Conservation (phyloP, 768 basidiomycete species). For the Termitomyces sp. region DNA sequence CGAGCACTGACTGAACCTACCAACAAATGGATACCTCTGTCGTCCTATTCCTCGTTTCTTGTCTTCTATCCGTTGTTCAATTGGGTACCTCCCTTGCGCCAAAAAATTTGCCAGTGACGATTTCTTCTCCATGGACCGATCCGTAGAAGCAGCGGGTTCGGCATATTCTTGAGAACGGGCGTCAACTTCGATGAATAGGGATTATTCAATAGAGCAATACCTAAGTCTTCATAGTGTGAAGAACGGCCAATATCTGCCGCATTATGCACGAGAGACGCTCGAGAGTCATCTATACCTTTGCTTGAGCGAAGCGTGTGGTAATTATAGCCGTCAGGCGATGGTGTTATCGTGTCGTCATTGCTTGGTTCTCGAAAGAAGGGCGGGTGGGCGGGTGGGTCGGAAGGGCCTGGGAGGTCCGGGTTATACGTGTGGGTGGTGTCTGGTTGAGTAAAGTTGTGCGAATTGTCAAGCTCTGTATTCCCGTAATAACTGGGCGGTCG, state of each 20-base stretch:
- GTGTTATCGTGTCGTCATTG: not conserved
- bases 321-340: not conserved
- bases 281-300: constrained; percentile 23
- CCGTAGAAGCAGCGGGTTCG: constrained; percentile 42
- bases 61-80: constrained; percentile 82
- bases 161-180: constrained; percentile 50
- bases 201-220: constrained; percentile 26
- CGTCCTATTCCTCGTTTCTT: constrained; percentile 84
- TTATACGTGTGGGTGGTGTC: not conserved
- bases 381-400: not conserved
- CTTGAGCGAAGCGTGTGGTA: constrained; percentile 1
- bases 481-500: constrained; percentile 5
- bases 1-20: constrained; percentile 32
- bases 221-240: constrained; percentile 49
- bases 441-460: not conserved
- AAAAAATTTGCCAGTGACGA: constrained; percentile 39
- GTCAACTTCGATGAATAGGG: not conserved
- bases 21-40: constrained; percentile 75
- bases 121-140: constrained; percentile 33
- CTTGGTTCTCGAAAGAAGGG: constrained; percentile 11
- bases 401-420: not conserved
- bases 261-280: constrained; percentile 42
- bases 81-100: constrained; percentile 50
- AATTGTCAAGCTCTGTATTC: not conserved
- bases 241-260: constrained; percentile 37